Evolutionary conservation across 495 filamentous ascomycete genomes (phyloP).

Genomic region (Xylaria curta): DNA sequence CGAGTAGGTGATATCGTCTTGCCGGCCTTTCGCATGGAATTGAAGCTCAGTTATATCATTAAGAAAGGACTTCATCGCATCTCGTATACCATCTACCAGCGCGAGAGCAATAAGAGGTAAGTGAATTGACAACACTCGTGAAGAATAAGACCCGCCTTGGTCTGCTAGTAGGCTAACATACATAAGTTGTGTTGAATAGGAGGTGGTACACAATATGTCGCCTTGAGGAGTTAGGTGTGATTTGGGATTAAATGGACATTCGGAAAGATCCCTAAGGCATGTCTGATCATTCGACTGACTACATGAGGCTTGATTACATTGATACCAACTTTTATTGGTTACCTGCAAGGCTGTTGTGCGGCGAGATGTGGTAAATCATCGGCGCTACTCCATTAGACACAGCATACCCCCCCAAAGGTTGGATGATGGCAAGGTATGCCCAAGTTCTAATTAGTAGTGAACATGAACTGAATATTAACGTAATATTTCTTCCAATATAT

Average conservation of each 20-base stretch:
- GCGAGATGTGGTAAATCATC: no score
- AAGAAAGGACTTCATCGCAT: not conserved
- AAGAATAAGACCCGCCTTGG: not conserved
- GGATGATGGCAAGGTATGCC: not conserved
- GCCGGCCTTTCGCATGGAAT: not conserved
- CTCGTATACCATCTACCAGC: not conserved
- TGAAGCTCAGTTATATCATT: not conserved
- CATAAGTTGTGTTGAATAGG: not conserved
- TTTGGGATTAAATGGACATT: not conserved
- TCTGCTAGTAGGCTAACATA: not conserved
- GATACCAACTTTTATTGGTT: not conserved
- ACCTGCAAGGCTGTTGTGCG: not conserved
- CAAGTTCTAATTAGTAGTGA: not conserved
- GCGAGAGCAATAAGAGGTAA: not conserved
- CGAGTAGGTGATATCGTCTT: not conserved
- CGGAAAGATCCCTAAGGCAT: not conserved
- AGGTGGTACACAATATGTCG: not conserved
- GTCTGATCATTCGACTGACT: no score
- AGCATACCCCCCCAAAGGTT: not conserved
- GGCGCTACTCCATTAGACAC: not conserved
- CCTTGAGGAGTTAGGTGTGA: not conserved
- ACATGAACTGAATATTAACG: not conserved
- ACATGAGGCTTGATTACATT: not conserved
- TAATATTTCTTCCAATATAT: not conserved
- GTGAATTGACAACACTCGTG: not conserved